A percentile compares a stretch with the other conserved stretches of the same genome.
Evolutionary conservation across 2,329 filamentous ascomycete genomes (phyloP).

Genomic region (Fusarium begoniae): DNA sequence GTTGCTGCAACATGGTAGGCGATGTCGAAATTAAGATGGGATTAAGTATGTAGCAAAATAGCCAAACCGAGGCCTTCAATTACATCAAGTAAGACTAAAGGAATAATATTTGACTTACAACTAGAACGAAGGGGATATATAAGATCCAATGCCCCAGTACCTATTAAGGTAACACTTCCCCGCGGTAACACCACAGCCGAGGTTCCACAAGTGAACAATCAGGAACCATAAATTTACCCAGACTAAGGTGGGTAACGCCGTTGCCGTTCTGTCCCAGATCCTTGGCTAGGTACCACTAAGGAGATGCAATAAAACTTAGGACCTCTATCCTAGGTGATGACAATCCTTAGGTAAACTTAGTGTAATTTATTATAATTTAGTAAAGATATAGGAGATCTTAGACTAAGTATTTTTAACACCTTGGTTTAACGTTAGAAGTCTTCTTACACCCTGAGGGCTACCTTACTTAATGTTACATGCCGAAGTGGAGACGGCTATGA

Average conservation of each 20-base stretch:
- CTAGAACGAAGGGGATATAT: background rate
- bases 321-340: too few relatives aligned
- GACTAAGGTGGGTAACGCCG: background rate
- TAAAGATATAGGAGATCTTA: too few relatives aligned
- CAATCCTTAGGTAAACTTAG: too few relatives aligned
- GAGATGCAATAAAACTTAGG: too few relatives aligned
- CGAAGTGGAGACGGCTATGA: slow-evolving; percentile 5
- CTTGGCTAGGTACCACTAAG: background rate
- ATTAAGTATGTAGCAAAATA: background rate
- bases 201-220: slow-evolving; percentile 20
- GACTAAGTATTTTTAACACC: too few relatives aligned
- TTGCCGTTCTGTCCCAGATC: background rate
- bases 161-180: slow-evolving; percentile 5
- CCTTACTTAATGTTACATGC: background rate
- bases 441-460: too few relatives aligned
- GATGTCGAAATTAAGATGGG: background rate
- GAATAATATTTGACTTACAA: background rate
- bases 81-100: background rate
- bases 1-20: slow-evolving; percentile 45
- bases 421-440: too few relatives aligned
- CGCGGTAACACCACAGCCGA: slow-evolving; percentile 33
- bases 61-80: background rate
- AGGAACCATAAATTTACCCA: background rate
- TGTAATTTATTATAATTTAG: too few relatives aligned
- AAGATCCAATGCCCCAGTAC: background rate